phyloP scores from a whole-genome alignment of 495 filamentous ascomycete genomes.

The Penicillium alfredii region DNA sequence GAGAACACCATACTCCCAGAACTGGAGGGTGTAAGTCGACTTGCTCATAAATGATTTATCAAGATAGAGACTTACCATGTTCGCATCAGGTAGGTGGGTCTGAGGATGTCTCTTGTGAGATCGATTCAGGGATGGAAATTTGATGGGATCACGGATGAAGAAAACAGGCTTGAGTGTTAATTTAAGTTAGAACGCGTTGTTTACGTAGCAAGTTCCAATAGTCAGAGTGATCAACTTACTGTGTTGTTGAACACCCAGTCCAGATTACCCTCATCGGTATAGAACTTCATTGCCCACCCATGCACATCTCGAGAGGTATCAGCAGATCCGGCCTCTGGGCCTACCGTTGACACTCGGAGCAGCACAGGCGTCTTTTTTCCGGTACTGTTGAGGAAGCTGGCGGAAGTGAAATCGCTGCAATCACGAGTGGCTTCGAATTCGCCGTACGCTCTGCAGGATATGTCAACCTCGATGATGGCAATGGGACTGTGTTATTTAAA shows the following conservation, averaged over 20 bases:
- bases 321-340: conserved; percentile 56
- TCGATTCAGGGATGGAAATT: conserved; percentile 51
- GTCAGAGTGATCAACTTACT: no score
- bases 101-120: conserved; percentile 46
- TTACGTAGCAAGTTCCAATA: no score
- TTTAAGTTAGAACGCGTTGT: no score
- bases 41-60: no score
- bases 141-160: conserved; percentile 51
- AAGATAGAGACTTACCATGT: conserved; percentile 31
- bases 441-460: conserved; percentile 47
- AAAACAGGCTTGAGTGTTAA: conserved; percentile 39
- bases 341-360: conserved; percentile 60
- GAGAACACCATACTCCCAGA: conserved; percentile 58
- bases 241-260: conserved; percentile 45
- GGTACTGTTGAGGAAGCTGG: conserved; percentile 39
- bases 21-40: no score
- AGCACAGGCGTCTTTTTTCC: conserved; percentile 60
- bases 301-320: conserved; percentile 62
- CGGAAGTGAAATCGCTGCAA: conserved; percentile 37
- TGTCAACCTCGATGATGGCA: no score
- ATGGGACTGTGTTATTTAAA: conserved; percentile 1
- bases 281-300: conserved; percentile 68
- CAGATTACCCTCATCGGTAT: conserved; percentile 72
- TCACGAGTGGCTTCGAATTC: conserved; percentile 57
- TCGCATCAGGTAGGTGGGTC: conserved; percentile 43